Conservation (phyloP, 441 rosid genomes). For the Populus hybrid region DNA sequence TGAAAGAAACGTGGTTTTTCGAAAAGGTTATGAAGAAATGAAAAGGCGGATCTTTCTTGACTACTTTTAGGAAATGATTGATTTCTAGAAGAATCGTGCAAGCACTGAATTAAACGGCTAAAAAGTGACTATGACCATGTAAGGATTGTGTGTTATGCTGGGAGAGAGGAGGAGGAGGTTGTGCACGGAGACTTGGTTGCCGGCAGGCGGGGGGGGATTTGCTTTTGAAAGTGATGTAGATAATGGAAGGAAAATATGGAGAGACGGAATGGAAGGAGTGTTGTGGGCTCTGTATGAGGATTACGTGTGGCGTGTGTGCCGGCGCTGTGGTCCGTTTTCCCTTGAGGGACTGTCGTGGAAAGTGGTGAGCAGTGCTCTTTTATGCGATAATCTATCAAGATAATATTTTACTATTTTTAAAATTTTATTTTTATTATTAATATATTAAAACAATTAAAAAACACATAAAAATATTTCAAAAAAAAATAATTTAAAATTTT, state of each 20-base stretch:
- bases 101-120: neutral
- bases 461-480: no score
- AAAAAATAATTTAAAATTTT: no score
- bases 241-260: neutral
- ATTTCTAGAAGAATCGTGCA: neutral
- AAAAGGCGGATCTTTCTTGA: slow-evolving; percentile 23
- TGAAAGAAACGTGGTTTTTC: neutral
- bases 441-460: no score
- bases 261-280: neutral
- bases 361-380: no score
- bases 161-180: neutral
- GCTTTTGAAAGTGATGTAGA: neutral
- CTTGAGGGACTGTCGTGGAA: no score
- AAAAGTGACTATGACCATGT: neutral
- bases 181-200: neutral
- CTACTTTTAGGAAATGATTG: neutral
- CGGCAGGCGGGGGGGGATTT: neutral
- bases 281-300: neutral
- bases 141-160: neutral
- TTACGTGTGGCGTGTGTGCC: neutral
- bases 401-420: no score
- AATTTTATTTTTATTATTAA: no score
- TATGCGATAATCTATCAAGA: no score
- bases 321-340: neutral
- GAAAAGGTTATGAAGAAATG: slow-evolving; percentile 12